Conservation (phyloP, 2,329 filamentous ascomycete species). For the Metarhizium robertsii region DNA sequence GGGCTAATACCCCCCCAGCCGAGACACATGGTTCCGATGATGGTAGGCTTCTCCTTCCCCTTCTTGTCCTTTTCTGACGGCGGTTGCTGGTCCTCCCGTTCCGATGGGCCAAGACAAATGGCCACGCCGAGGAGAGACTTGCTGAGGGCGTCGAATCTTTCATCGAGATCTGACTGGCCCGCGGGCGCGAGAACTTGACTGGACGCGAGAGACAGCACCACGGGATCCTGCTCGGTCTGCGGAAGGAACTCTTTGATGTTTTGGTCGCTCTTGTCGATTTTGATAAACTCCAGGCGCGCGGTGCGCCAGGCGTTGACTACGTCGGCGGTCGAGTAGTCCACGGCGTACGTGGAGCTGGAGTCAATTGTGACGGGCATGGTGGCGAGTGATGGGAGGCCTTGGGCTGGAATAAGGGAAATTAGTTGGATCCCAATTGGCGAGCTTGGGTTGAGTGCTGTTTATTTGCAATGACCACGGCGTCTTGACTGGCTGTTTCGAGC, state of each 20-base stretch:
- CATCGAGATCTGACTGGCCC: conserved; percentile 8
- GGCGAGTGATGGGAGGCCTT: neutral
- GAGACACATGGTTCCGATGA: conserved; percentile 13
- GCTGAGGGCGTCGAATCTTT: conserved; percentile 4
- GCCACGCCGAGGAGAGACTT: conserved; percentile 13
- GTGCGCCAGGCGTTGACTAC: conserved; percentile 10
- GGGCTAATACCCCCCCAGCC: conserved; percentile 9
- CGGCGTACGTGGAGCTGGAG: neutral
- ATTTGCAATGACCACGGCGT: too few species aligned
- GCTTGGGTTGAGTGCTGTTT: neutral
- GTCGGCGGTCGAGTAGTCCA: conserved; percentile 2
- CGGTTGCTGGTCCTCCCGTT: neutral
- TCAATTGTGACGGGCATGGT: neutral
- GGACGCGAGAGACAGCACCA: conserved; percentile 8
- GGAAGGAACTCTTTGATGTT: conserved; percentile 8
- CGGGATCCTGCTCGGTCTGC: conserved; percentile 8
- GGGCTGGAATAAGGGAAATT: neutral
- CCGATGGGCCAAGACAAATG: conserved; percentile 10
- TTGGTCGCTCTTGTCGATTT: conserved; percentile 10
- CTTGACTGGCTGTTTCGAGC: too few species aligned
- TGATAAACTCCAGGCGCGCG: conserved; percentile 10
- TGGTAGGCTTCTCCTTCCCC: conserved; percentile 5
- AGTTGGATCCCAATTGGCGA: neutral
- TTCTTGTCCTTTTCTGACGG: neutral
- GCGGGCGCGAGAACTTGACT: conserved; percentile 5